Evolutionary conservation across 192 early-diverging fungal genomes (phyloP).

Genomic region (Mortierella claussenii): DNA sequence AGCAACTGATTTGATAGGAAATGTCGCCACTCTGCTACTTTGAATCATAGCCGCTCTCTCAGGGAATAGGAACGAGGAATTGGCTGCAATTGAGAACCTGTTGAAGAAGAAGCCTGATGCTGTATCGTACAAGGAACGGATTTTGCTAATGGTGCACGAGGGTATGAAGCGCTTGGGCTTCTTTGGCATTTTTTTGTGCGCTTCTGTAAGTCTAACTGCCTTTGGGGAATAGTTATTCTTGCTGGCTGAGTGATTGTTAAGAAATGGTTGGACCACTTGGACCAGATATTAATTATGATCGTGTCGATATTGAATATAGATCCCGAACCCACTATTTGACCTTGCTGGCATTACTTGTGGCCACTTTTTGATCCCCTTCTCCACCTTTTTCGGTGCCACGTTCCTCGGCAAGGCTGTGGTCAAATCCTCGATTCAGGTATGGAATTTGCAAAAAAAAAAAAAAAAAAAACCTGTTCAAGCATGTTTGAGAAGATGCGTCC

Average conservation of each 20-base stretch:
- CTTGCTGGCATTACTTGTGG: constrained; percentile 96
- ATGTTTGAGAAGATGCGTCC: constrained; percentile 2
- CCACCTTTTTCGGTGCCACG: constrained; percentile 96
- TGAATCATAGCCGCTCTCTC: constrained; percentile 60
- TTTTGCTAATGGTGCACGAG: constrained; percentile 72
- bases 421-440: constrained; percentile 86
- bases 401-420: constrained; percentile 93
- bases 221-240: too few relatives aligned
- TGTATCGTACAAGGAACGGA: constrained; percentile 74
- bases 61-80: constrained; percentile 61
- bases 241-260: too few relatives aligned
- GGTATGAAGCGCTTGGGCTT: constrained; percentile 86
- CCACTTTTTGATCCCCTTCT: constrained; percentile 89
- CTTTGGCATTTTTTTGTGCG: constrained; percentile 90
- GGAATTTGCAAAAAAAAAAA: not conserved
- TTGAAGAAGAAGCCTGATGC: constrained; percentile 60
- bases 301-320: too few relatives aligned
- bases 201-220: constrained; percentile 69
- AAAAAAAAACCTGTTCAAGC: not conserved
- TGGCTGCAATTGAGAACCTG: constrained; percentile 54
- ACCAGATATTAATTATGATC: too few relatives aligned
- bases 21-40: too few relatives aligned
- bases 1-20: too few relatives aligned
- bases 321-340: constrained; percentile 98
- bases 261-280: too few relatives aligned